A percentile compares a stretch with the other conserved stretches of the same genome.
phyloP scores from a whole-genome alignment of 2,329 filamentous ascomycete genomes.

The Aspergillus ibericus region DNA sequence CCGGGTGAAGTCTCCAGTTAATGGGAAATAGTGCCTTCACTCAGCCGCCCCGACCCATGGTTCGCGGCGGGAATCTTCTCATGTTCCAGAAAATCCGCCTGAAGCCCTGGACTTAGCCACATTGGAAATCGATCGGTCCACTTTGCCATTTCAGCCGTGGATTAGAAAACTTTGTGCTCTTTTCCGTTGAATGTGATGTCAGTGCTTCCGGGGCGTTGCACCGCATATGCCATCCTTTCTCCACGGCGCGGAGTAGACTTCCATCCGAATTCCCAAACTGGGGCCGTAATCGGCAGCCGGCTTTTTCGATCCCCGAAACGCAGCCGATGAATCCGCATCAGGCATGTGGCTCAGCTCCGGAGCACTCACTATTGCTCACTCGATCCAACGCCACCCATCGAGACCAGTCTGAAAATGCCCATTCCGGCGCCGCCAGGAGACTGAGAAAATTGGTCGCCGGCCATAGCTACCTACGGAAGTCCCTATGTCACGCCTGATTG shows the following conservation, averaged over 20 bases:
- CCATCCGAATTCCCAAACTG: not conserved
- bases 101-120: slow-evolving; percentile 9
- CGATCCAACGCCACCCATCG: too few species aligned
- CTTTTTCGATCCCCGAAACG: not conserved
- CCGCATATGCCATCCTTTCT: not conserved
- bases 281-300: not conserved
- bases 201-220: not conserved
- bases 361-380: too few species aligned
- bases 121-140: slow-evolving; percentile 17
- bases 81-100: slow-evolving; percentile 12
- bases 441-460: too few species aligned
- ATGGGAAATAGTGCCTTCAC: not conserved
- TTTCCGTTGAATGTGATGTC: not conserved
- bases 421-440: too few species aligned
- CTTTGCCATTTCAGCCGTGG: not conserved
- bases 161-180: slow-evolving; percentile 1
- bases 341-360: not conserved
- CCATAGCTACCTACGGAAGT: too few species aligned
- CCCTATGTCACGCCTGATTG: too few species aligned
- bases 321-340: not conserved
- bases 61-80: slow-evolving; percentile 15
- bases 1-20: not conserved
- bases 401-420: too few species aligned
- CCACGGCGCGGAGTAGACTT: not conserved
- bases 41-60: slow-evolving; percentile 13